Evolutionary conservation across 306 rosid species (phyloP).

Genomic region (Heteromeles arbutifolia): DNA sequence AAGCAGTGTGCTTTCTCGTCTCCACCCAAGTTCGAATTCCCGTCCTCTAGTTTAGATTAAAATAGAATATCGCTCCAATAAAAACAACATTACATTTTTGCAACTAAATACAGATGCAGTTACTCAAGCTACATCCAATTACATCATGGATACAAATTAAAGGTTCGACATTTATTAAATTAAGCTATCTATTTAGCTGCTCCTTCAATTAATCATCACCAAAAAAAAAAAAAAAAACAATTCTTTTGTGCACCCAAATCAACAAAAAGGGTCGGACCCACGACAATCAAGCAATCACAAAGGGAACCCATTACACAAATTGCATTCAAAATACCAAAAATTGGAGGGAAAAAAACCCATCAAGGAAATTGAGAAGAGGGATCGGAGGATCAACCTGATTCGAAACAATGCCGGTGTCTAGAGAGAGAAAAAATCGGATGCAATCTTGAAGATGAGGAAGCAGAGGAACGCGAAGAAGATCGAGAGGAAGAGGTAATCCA

Average conservation of each 20-base stretch:
- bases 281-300: neutral
- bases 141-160: neutral
- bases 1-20: neutral
- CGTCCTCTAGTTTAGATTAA: too few relatives aligned
- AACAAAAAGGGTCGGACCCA: neutral
- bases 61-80: too few relatives aligned
- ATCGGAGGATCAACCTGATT: constrained; percentile 19
- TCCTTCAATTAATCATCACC: neutral
- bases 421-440: constrained; percentile 27
- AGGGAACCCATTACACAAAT: neutral
- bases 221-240: neutral
- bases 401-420: neutral
- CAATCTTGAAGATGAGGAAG: constrained; percentile 52
- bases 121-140: neutral
- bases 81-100: too few relatives aligned
- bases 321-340: neutral
- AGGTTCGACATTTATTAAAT: neutral
- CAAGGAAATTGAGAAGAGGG: neutral
- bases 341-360: neutral
- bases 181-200: neutral
- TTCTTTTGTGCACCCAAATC: neutral
- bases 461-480: constrained; percentile 48
- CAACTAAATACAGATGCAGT: too few relatives aligned
- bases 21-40: too few relatives aligned
- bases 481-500: constrained; percentile 65